Conservation (phyloP, 2,329 filamentous ascomycete species). For the Cladophialophora yegresii region DNA sequence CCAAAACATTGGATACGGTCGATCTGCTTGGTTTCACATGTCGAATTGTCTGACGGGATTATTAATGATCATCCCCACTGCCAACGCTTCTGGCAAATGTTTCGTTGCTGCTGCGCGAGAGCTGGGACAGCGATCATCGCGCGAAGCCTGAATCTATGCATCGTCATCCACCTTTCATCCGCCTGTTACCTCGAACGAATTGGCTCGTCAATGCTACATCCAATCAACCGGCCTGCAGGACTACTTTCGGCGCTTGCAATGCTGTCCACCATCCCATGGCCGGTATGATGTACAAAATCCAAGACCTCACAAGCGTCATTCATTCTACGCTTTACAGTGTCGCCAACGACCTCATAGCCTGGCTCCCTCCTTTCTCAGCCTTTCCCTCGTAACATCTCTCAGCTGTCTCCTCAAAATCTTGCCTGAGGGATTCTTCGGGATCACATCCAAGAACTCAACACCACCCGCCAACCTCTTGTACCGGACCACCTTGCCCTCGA, state of each 20-base stretch:
- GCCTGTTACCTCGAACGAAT: too few relatives aligned
- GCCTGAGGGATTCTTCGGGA: conserved; percentile 54
- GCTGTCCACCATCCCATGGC: background rate
- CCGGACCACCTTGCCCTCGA: conserved; percentile 45
- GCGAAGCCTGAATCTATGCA: too few relatives aligned
- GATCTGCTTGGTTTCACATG: too few relatives aligned
- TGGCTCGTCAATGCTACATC: background rate
- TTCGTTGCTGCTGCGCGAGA: too few relatives aligned
- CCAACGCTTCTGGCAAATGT: too few relatives aligned
- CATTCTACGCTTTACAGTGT: background rate
- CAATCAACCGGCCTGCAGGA: background rate
- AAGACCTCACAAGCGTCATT: background rate
- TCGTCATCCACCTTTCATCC: too few relatives aligned
- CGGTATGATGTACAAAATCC: background rate
- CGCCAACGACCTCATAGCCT: conserved; percentile 18
- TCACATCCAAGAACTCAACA: conserved; percentile 52
- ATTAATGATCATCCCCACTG: too few relatives aligned
- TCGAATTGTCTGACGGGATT: too few relatives aligned
- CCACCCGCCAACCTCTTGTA: conserved; percentile 54
- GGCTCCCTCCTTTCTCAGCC: conserved; percentile 24
- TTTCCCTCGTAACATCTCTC: conserved; percentile 30
- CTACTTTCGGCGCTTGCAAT: background rate
- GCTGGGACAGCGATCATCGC: too few relatives aligned
- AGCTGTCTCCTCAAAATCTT: conserved; percentile 48
- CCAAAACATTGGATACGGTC: too few relatives aligned